Evolutionary conservation across 140 eudicot species (phyloP).

Genomic region (Bidens hawaiensis): DNA sequence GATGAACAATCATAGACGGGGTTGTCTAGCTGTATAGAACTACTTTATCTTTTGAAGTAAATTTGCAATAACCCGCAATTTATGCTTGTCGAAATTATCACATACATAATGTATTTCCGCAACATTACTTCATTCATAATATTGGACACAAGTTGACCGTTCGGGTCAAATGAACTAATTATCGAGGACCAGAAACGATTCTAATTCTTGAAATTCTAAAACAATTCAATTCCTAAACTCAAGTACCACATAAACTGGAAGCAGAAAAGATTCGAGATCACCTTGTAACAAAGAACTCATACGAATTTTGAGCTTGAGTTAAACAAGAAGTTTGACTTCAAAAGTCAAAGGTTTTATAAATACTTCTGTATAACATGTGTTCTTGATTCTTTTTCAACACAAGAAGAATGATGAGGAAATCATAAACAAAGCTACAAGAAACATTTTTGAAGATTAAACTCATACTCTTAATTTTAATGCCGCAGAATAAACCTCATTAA

Average conservation of each 20-base stretch:
- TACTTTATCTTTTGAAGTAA: too few species aligned
- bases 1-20: too few species aligned
- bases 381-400: slow-evolving; percentile 21
- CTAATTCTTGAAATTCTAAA: neutral
- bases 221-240: slow-evolving; percentile 1
- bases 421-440: slow-evolving; percentile 8
- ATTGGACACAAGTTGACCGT: neutral
- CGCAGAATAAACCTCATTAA: slow-evolving; percentile 6
- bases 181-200: neutral
- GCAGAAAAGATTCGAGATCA: neutral
- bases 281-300: slow-evolving; percentile 11
- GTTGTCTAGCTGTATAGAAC: too few species aligned
- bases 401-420: slow-evolving; percentile 19
- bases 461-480: slow-evolving; percentile 16
- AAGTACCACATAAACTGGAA: neutral
- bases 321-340: slow-evolving; percentile 11
- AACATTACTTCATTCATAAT: too few species aligned
- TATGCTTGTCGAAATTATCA: neutral
- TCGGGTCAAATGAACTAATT: neutral
- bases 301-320: neutral
- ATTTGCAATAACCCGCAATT: too few species aligned
- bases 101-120: too few species aligned
- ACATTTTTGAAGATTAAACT: slow-evolving; percentile 24
- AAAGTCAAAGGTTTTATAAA: slow-evolving; percentile 19
- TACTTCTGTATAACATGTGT: slow-evolving; percentile 17